Evolutionary conservation across 345 rosid genomes (phyloP), one percentile per base, ranked within the genome.

Genomic region (Lumnitzera littorea): DNA sequence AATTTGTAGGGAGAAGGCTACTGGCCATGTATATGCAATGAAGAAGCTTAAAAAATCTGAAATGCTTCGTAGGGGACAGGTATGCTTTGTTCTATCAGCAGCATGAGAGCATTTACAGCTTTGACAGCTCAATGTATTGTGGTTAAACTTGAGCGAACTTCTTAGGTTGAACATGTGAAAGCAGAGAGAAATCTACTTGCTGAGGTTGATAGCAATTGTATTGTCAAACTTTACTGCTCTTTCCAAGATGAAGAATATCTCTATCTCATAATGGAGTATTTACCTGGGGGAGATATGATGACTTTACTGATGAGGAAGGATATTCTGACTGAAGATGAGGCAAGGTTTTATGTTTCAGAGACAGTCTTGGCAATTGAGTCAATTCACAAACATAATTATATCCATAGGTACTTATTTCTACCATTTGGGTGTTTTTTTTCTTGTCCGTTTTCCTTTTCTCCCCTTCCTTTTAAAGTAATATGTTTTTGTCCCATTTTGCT

Each of bases 251-350:
- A 92, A 48, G 98, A 87, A 60, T 92, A 76, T 70, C 72, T 92
- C 50, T 92, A 92, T 75, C 94, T 92, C 24, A 84, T 92, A 36
- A 92, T 92, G 98, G 98, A 94, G 80, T 94, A 94, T 80, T 67
- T 94, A 62, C 97, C 99, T 67, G 99, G 99, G 63, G 99, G 99
- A 72, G 99, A 94, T 86, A 86, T 94, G 97, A 94, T 94, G 99
- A 94, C 99, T 67, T 79, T 94, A 68, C 78, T 94, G 17, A 94
- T 94, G 99, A 82, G 99, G 64, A 94, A 90, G 80, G 97, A 94
- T 66, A 84, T 91, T 58, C 77, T 94, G 71, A 84, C 99, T 48
- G 99, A 90, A 72, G 92, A 94, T 58, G 97, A 94, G 80, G 92
- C 99, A 46, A 78, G 86, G 63, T 94, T 94, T 82, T 94, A 94